Evolutionary conservation across 2,329 filamentous ascomycete species (phyloP).

Genomic region (Phyllachora maydis): DNA sequence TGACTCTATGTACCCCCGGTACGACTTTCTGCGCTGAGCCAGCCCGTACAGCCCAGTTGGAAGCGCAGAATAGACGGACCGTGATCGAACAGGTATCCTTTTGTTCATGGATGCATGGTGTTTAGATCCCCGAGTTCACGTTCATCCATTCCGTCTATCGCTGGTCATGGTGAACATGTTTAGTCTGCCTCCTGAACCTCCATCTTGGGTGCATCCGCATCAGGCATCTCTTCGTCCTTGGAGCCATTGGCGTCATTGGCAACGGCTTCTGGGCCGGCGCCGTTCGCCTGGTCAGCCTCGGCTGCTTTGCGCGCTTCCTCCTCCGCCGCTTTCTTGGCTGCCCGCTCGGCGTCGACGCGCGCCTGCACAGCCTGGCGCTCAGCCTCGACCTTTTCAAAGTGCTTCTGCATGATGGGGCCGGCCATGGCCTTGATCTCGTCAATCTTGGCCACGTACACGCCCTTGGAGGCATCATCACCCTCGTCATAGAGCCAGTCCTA

Average conservation of each 20-base stretch:
- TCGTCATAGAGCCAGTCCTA: constrained; percentile 96
- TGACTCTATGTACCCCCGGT: neutral
- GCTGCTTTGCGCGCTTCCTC: constrained; percentile 33
- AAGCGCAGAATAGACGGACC: too few species aligned
- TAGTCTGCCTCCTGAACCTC: constrained; percentile 22
- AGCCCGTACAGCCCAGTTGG: neutral
- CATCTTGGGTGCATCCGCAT: constrained; percentile 31
- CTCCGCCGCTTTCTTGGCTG: constrained; percentile 47
- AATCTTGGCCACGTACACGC: constrained; percentile 82
- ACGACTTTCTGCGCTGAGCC: neutral
- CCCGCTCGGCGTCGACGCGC: constrained; percentile 55
- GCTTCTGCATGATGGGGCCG: constrained; percentile 79
- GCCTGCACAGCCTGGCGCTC: constrained; percentile 66
- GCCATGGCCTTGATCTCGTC: constrained; percentile 85
- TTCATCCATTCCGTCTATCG: neutral
- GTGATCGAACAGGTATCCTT: too few species aligned
- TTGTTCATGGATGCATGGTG: too few species aligned
- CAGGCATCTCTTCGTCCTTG: constrained; percentile 43
- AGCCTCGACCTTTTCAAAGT: constrained; percentile 84
- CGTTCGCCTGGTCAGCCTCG: constrained; percentile 26
- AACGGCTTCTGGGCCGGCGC: too few species aligned
- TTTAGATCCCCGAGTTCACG: neutral
- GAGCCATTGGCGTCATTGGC: constrained; percentile 9
- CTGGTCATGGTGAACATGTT: neutral
- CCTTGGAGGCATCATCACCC: constrained; percentile 85